phyloP scores from a whole-genome alignment of 2,329 filamentous ascomycete species.

The Clonostachys sp. region DNA sequence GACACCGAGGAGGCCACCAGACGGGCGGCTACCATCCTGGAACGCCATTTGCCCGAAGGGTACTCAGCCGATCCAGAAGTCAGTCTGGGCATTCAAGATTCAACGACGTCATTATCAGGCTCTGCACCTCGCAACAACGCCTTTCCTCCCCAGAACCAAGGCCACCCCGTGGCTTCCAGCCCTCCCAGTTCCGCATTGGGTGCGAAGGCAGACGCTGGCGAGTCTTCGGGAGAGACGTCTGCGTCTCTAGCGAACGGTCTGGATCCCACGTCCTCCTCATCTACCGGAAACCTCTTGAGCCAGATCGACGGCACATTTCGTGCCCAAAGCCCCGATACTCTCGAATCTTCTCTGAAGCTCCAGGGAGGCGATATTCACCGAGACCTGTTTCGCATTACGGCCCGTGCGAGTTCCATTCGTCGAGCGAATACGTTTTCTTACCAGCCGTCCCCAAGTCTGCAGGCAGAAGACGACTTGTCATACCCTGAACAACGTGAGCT shows the following conservation, averaged over 20 bases:
- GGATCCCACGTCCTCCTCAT: neutral
- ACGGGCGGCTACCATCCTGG: constrained; percentile 23
- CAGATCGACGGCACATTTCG: no score
- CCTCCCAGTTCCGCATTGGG: constrained; percentile 6
- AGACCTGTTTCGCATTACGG: constrained; percentile 70
- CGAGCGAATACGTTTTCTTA: constrained; percentile 66
- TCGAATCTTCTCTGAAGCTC: constrained; percentile 61
- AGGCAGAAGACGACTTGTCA: constrained; percentile 18
- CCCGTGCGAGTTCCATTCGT: constrained; percentile 42
- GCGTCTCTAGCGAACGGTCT: neutral
- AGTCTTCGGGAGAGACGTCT: neutral
- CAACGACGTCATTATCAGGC: neutral
- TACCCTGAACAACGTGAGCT: constrained; percentile 34
- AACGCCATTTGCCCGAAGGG: constrained; percentile 29
- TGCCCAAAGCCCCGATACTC: constrained; percentile 25
- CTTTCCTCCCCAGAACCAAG: no score
- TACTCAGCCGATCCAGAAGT: constrained; percentile 32
- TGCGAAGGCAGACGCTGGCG: constrained; percentile 2
- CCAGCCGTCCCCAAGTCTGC: constrained; percentile 26
- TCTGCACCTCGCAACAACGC: no score
- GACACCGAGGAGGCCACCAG: neutral
- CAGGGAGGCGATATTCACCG: constrained; percentile 77
- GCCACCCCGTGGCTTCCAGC: no score
- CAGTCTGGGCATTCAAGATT: constrained; percentile 13
- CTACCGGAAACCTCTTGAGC: no score